Base-by-base conservation (phyloP, 73 alveolate species). In the Paramecium sexaurelia region DNA sequence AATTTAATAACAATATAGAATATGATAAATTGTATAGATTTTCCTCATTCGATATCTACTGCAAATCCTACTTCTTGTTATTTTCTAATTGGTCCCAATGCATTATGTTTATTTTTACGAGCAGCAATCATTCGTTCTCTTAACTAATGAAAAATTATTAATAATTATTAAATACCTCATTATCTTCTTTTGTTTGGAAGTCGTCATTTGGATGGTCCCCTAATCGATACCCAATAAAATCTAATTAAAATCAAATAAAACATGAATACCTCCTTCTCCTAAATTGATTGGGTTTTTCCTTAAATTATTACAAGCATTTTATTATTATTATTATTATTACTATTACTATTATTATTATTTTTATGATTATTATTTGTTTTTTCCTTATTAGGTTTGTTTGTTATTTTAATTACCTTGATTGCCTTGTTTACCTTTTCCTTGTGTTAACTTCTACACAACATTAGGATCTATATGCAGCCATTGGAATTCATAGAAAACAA, bases 221-320 rank as follows among this genome's bases (percentile, higher is more conserved):
- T 41, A 78, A 32, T 78, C 90, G 39, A 22, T 78, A 78, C 6
- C 90, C 90, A 43, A 78, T 78, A 45, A 78, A 78, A 43, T 78
- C 86, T 71, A 35, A 57, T 11, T 35, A 1, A 5, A n/a, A 68
- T 29, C 5, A 3, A 26, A 66, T 20, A 22, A 20, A 0, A 66
- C 2, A 29, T 71, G 15, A 4, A 3, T 71, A 71, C 86, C 90
- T 45, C 90, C 90, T 24, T 78, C 90, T n/a, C 71, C 17, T 10
- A 78, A 20, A 6, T 78, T 41, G 29, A 78, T 36, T 2, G 87
- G 87, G 15, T 11, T 32, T 73, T 73, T 73, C 19, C 57, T 73
- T 73, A 73, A 73, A 73, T 73, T 73, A 11, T 15, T 20, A 15
- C 45, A 66, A 66, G 26, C 47, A 13, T 66, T 66, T 66, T 33